Base-by-base conservation (phyloP, 1,139 yeast species). In the Magnusiomyces suaveolens region DNA sequence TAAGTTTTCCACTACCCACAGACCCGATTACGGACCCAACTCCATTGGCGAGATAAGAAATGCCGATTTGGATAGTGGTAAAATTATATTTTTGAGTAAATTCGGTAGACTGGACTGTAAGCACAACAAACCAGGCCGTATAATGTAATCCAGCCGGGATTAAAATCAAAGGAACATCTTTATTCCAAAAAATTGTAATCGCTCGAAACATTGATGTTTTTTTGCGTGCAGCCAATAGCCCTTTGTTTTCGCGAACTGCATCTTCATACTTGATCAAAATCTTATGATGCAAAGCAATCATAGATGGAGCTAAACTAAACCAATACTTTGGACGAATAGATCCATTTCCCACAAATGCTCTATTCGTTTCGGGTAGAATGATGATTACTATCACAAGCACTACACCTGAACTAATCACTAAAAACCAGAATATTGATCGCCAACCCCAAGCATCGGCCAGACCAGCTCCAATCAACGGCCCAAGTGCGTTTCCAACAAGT, bases 391-490 rank as follows among this genome's bases (percentile, higher is more conserved):
- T 36, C 16, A 63, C 36, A 0, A 81, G 24, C 1, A 75, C 64
- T 1, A 74, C 73, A 1, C 82, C 81, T 20, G 83, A 76, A 3
- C 82, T 78, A 25, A 84, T 80, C 2, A 84, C 81, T 52, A 85
- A 68, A 59, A 86, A 84, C 80, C 87, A 83, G 63, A 87, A 87
- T 26, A 86, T 81, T 0, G 87, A 82, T 57, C 88, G 74, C 94
- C 95, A 87, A 10, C 78, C 76, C 73, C 84, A 79, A 20, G 75
- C 67, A 1, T 78, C 69, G 1, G 82, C 78, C 41, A 87, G 66
- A 0, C 77, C 80, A 4, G 90, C 85, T 21, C 95, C 95, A 26
- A 87, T 69, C 14, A 87, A 69, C 0, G 94, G 88, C 4, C 95
- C 90, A 57, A 85, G 73, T 0, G 87, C 88, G 62, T 82, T 84